phyloP scores from a whole-genome alignment of 2,329 filamentous ascomycete genomes.

The Fusarium proliferatum region DNA sequence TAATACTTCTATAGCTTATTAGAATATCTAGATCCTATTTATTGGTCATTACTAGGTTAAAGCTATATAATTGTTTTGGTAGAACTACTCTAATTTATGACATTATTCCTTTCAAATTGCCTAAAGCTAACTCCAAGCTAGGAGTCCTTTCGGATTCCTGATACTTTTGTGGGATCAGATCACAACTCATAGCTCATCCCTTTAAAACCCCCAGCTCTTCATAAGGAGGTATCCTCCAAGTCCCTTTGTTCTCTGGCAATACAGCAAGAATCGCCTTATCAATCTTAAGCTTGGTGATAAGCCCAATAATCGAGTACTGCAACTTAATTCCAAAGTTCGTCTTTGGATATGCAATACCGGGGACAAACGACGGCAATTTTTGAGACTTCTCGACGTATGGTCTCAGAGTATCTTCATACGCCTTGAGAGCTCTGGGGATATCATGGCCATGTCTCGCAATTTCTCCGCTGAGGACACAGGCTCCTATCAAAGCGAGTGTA shows the following conservation, averaged over 20 bases:
- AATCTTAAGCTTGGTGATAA: slow-evolving; percentile 25
- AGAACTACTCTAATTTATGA: neutral
- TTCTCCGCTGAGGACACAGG: slow-evolving; percentile 63
- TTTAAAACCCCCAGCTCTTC: neutral
- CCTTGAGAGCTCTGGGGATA: slow-evolving; percentile 46
- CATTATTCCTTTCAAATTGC: neutral
- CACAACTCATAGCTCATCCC: neutral
- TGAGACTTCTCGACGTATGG: slow-evolving; percentile 56
- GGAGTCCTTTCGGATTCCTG: neutral
- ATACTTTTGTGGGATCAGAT: neutral
- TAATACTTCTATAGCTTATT: too few species aligned
- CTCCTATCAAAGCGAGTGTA: slow-evolving; percentile 56
- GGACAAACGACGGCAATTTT: slow-evolving; percentile 45
- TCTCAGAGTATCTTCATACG: slow-evolving; percentile 55
- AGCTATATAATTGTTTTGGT: too few species aligned
- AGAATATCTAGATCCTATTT: too few species aligned
- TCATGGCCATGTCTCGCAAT: slow-evolving; percentile 44
- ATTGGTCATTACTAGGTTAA: too few species aligned
- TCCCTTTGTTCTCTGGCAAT: slow-evolving; percentile 17
- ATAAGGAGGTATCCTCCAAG: slow-evolving; percentile 29
- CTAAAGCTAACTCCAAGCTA: too few species aligned
- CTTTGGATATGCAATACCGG: slow-evolving; percentile 42
- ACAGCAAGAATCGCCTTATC: slow-evolving; percentile 25
- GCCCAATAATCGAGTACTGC: slow-evolving; percentile 24
- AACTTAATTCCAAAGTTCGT: slow-evolving; percentile 45